phyloP scores from a whole-genome alignment of 371 early-diverging fungal genomes.

The Syncephalastrum sp. region DNA sequence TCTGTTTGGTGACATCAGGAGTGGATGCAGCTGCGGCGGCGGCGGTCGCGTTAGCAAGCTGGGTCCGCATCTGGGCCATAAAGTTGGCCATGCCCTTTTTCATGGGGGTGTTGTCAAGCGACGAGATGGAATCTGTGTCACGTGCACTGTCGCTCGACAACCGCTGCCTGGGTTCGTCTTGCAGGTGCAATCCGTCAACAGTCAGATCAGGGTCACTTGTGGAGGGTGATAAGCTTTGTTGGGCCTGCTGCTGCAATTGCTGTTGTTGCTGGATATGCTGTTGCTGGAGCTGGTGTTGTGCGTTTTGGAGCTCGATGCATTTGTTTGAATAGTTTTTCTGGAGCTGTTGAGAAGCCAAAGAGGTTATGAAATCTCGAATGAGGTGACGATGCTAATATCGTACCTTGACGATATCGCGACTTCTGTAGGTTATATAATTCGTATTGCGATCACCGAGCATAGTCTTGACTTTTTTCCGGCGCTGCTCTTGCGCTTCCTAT shows the following conservation, averaged over 20 bases:
- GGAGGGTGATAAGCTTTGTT: conserved; percentile 18
- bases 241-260: conserved; percentile 10
- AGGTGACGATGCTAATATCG: not conserved
- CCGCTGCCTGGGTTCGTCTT: conserved; percentile 32
- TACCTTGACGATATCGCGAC: conserved; percentile 44
- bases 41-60: conserved; percentile 40
- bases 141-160: conserved; percentile 32
- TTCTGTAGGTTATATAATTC: conserved; percentile 34
- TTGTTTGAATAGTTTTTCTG: conserved; percentile 44
- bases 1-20: conserved; percentile 37
- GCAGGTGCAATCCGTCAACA: conserved; percentile 9
- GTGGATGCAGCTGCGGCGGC: conserved; percentile 20
- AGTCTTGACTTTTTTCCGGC: conserved; percentile 33
- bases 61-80: conserved; percentile 44
- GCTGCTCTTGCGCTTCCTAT: conserved; percentile 36
- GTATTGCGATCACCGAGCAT: conserved; percentile 34
- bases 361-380: not conserved
- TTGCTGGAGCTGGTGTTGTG: conserved; percentile 30
- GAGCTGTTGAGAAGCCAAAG: conserved; percentile 23
- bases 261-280: conserved; percentile 15
- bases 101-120: conserved; percentile 14
- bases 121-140: conserved; percentile 27
- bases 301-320: conserved; percentile 34
- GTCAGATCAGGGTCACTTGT: no score
- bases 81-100: conserved; percentile 48